These are phyloP conservation scores for Dendryphion nanum DNA, from an alignment of 2,329 filamentous ascomycete species.

Conservation along the genomic window DNA sequence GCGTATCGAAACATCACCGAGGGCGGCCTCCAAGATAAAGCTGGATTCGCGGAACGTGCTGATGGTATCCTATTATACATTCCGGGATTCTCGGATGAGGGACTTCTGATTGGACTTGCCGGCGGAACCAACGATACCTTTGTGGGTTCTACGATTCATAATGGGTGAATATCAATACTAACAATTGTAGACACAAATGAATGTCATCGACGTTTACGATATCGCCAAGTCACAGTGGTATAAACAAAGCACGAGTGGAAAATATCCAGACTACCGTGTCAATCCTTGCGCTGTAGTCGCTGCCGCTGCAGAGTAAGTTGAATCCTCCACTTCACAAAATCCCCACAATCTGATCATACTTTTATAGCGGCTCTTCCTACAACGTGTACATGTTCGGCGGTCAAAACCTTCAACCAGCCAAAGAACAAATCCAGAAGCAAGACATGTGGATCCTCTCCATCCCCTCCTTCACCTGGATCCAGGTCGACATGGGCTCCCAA, in stretches of 20 bases:
- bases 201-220: conserved; percentile 77
- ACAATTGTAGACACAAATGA: conserved; percentile 59
- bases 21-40: conserved; percentile 64
- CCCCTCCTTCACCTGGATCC: conserved; percentile 77
- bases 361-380: conserved; percentile 63
- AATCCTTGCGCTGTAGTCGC: conserved; percentile 73
- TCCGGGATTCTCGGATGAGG: conserved; percentile 72
- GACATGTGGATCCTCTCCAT: conserved; percentile 80
- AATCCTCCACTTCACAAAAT: background rate
- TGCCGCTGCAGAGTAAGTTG: conserved; percentile 60
- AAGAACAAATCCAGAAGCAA: conserved; percentile 59
- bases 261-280: conserved; percentile 58
- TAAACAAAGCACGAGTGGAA: conserved; percentile 65
- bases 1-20: conserved; percentile 72
- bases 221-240: conserved; percentile 70
- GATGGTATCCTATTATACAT: conserved; percentile 73
- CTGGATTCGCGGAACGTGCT: conserved; percentile 69
- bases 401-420: conserved; percentile 67
- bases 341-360: conserved; percentile 4
- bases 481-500: conserved; percentile 55
- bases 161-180: conserved; percentile 5
- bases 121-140: conserved; percentile 70
- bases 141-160: conserved; percentile 42
- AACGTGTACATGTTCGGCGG: conserved; percentile 79
- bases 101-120: conserved; percentile 74